These are phyloP conservation scores for Trypanosoma melophagium DNA, from an alignment of 208 protist genomes.

Conservation along the genomic window DNA sequence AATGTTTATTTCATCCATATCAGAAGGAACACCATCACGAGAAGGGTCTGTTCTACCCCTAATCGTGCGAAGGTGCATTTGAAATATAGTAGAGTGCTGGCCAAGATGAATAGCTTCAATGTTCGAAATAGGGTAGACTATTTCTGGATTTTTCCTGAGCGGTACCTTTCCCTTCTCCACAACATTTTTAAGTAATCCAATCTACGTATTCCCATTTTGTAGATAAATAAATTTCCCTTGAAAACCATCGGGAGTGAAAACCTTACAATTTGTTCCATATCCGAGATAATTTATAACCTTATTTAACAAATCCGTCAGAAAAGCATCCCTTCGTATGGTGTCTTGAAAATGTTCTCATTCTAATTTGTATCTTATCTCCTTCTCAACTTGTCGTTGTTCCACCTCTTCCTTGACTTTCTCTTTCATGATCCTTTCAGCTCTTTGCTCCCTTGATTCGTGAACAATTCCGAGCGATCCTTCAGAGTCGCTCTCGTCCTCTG, in stretches of 20 bases:
- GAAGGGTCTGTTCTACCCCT: constrained; percentile 17
- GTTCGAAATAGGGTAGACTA: constrained; percentile 4
- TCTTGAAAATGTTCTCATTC: constrained; percentile 28
- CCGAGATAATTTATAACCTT: constrained; percentile 35
- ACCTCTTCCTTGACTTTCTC: not conserved
- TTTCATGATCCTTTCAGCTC: no score
- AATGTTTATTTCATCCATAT: constrained; percentile 11
- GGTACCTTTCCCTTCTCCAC: constrained; percentile 10
- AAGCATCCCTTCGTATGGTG: constrained; percentile 25
- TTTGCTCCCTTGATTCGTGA: not conserved
- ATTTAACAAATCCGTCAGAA: constrained; percentile 22
- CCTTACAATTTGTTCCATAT: constrained; percentile 26
- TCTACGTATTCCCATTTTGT: constrained; percentile 16
- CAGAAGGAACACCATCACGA: constrained; percentile 5
- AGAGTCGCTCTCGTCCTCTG: constrained; percentile 7
- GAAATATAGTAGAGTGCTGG: constrained; percentile 22
- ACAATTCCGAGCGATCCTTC: not conserved
- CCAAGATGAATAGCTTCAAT: constrained; percentile 22
- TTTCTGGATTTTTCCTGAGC: constrained; percentile 14
- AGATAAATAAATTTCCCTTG: constrained; percentile 26
- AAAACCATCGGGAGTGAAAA: constrained; percentile 14
- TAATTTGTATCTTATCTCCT: not conserved
- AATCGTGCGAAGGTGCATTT: constrained; percentile 15
- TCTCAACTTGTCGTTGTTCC: constrained; percentile 13
- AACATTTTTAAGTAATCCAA: not conserved